Base-by-base conservation (phyloP, 768 basidiomycete species). In the Epithele typhae region DNA sequence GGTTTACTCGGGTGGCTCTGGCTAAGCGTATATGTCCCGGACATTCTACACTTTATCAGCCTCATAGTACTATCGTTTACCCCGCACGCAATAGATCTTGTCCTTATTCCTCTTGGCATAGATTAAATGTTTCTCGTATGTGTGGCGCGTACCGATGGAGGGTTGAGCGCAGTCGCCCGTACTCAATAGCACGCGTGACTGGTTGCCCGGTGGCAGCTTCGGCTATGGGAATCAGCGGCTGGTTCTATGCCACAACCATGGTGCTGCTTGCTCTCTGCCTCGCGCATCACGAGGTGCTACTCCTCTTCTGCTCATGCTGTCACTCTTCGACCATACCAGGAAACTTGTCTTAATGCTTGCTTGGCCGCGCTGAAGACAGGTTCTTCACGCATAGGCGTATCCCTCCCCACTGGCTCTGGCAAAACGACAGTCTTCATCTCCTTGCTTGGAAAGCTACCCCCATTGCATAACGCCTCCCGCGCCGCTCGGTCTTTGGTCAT, bases 391-490 rank as follows among this genome's bases (percentile, higher is more conserved):
- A 83, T 92, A 15, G 91, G 89, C 14, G 85, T 92, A 18, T 91
- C 87, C 6, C 67, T 91, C 5, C 91, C 92, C 35, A 91, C 90
- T 25, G 92, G 91, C 21, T 78, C 88, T 24, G 79, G 79, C 43
- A 97, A 98, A 66, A 98, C 94, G 0, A 88, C 90, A 0, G 85
- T 96, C 43, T 98, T 98, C 66, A 81, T 93, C 30, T 79, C 81
- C 3, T 78, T 97, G 18, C 73, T 95, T 17, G 79, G 82, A 8
- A 76, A 80, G 5, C 73, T 95, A 24, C 48, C 62, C 6, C 59
- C 80, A 6, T 76, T 78, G 1, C 37, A 49, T 3, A 58, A 61
- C 6, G 68, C 72, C 30, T 67, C 73, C 12, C 19, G 45, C 18
- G 83, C 81, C 15, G 74, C 68, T 18, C 70, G 76, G 39, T 79